Evolutionary conservation across 768 basidiomycete species (phyloP).

Genomic region (Boletus subcaerulescens): DNA sequence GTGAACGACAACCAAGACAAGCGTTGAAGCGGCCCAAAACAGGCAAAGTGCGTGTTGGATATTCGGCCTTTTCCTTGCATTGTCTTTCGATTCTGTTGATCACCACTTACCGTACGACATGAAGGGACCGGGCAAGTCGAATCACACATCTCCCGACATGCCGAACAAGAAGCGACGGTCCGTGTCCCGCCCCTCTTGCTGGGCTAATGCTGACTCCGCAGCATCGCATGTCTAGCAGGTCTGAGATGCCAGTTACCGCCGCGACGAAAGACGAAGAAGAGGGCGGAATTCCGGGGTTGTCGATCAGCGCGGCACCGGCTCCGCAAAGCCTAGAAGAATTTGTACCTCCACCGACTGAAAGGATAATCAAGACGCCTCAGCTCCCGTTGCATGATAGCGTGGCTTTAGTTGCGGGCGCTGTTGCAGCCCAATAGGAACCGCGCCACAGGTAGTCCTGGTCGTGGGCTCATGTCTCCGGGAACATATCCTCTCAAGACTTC

Average conservation of each 20-base stretch:
- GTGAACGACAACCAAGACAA: constrained; percentile 71
- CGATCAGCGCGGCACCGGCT: constrained; percentile 29
- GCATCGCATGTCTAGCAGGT: constrained; percentile 39
- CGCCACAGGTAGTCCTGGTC: neutral
- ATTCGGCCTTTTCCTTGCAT: constrained; percentile 8
- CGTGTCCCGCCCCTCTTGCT: constrained; percentile 35
- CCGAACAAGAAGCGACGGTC: constrained; percentile 84
- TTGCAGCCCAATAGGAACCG: constrained; percentile 29
- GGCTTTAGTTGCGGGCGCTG: constrained; percentile 47
- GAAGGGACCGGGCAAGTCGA: constrained; percentile 62
- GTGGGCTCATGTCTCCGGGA: neutral
- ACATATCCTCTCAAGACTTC: neutral
- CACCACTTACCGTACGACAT: constrained; percentile 31
- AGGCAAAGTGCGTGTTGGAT: constrained; percentile 44
- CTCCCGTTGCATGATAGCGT: constrained; percentile 61
- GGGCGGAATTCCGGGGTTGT: constrained; percentile 34
- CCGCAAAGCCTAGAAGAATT: constrained; percentile 36
- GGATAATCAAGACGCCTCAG: constrained; percentile 56
- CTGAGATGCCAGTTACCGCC: constrained; percentile 30
- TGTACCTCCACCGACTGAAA: constrained; percentile 39
- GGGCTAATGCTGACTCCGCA: constrained; percentile 28
- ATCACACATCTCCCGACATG: constrained; percentile 60
- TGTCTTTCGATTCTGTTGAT: constrained; percentile 14
- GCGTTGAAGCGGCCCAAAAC: constrained; percentile 73
- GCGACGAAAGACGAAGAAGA: constrained; percentile 39